These are phyloP conservation scores for Hemisphaericaspora lyxosophila DNA, from an alignment of 1,139 yeast species.

Conservation along the genomic window DNA sequence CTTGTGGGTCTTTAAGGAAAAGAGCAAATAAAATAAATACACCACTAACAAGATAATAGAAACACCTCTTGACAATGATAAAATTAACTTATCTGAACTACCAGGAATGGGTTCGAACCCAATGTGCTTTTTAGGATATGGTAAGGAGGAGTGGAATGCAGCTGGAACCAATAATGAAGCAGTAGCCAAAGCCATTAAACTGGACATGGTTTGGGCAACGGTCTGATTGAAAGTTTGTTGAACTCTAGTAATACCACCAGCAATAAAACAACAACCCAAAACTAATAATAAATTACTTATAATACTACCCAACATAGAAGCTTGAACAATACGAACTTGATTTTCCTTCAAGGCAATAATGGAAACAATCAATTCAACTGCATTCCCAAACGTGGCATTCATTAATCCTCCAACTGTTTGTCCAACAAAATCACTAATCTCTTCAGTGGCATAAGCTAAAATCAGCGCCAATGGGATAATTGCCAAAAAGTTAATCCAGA, in stretches of 20 bases:
- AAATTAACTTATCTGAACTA: conserved; percentile 50
- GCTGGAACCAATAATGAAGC: conserved; percentile 91
- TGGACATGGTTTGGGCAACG: conserved; percentile 96
- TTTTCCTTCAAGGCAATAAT: conserved; percentile 82
- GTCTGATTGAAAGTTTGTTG: conserved; percentile 93
- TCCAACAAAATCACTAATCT: conserved; percentile 82
- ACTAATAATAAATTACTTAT: conserved; percentile 84
- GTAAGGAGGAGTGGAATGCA: conserved; percentile 86
- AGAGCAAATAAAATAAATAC: conserved; percentile 74
- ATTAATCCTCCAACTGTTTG: conserved; percentile 87
- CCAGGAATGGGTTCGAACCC: conserved; percentile 39
- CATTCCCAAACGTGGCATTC: conserved; percentile 96
- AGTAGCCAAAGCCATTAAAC: conserved; percentile 86
- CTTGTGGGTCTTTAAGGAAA: conserved; percentile 88
- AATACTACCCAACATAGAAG: conserved; percentile 94
- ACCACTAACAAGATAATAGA: conserved; percentile 75
- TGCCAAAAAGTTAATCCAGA: conserved; percentile 79
- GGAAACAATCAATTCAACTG: conserved; percentile 88
- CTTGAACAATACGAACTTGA: conserved; percentile 92
- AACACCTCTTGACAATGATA: conserved; percentile 83
- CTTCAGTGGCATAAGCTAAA: conserved; percentile 90
- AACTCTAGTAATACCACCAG: conserved; percentile 84
- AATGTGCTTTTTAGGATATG: conserved; percentile 38
- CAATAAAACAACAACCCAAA: conserved; percentile 91
- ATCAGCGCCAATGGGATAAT: conserved; percentile 91